These are phyloP conservation scores for Floccularia luteovirens DNA, from an alignment of 768 basidiomycete species.

Conservation along the genomic window DNA sequence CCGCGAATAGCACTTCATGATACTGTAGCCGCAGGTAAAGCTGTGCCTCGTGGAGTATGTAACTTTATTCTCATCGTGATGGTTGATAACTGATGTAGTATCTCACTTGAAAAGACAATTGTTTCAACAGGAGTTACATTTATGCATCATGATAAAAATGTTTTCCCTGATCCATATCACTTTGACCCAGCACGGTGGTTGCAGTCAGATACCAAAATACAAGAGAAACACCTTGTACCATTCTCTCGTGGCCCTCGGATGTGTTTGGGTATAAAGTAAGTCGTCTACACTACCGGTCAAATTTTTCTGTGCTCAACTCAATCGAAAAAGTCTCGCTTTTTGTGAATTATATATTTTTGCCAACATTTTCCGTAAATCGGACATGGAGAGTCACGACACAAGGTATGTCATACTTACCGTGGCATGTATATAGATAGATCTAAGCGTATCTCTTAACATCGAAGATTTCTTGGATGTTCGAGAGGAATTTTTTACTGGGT, in stretches of 20 bases:
- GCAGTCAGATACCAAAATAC: background rate
- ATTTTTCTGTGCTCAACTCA: background rate
- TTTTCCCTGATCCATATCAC: background rate
- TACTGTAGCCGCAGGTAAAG: too few relatives aligned
- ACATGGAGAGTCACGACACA: background rate
- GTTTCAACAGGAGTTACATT: background rate
- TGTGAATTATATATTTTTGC: conserved; percentile 1
- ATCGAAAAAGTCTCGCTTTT: background rate
- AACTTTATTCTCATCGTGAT: too few relatives aligned
- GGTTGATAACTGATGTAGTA: too few relatives aligned
- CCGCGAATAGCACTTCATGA: conserved; percentile 40
- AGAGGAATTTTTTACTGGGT: too few relatives aligned
- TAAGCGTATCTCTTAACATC: too few relatives aligned
- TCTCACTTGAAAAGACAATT: background rate
- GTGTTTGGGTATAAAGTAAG: background rate
- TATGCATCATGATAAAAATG: background rate
- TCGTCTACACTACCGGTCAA: background rate
- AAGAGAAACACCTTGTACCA: background rate
- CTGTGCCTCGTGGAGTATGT: too few relatives aligned
- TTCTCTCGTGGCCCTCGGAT: conserved; percentile 1
- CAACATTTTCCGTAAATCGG: background rate
- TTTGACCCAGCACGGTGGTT: conserved; percentile 1
- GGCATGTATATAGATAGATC: too few relatives aligned
- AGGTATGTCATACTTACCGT: too few relatives aligned
- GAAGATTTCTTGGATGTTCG: too few relatives aligned